Evolutionary conservation across 345 rosid species (phyloP).

Genomic region (Gossypium raimondii): DNA sequence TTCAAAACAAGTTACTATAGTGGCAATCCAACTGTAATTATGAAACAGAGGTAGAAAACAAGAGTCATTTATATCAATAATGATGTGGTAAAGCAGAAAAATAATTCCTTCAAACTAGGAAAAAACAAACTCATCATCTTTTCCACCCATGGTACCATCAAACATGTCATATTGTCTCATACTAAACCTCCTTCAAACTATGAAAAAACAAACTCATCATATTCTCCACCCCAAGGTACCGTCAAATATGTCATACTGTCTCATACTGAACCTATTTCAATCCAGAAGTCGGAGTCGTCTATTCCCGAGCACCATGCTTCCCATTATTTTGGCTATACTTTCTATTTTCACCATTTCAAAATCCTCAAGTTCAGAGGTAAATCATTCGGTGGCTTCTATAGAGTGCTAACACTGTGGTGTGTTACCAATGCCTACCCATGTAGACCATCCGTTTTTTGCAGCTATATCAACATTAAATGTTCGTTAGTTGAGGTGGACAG

Average conservation of each 20-base stretch:
- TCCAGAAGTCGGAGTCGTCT: background rate
- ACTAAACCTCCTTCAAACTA: background rate
- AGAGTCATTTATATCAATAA: background rate
- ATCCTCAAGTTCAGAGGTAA: no score
- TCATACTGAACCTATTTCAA: background rate
- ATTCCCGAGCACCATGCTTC: background rate
- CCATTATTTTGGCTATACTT: background rate
- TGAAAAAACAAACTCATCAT: background rate
- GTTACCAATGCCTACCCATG: background rate
- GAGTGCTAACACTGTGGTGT: background rate
- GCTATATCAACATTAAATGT: background rate
- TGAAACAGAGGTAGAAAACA: background rate
- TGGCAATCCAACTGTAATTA: background rate
- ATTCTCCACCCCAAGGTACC: background rate
- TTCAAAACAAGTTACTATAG: background rate
- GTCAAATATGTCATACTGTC: background rate
- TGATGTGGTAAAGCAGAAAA: background rate
- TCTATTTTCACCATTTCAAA: background rate
- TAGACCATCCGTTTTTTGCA: background rate
- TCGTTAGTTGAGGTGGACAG: background rate
- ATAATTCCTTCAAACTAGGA: background rate
- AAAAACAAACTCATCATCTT: background rate
- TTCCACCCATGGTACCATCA: background rate
- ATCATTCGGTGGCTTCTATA: background rate
- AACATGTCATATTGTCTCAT: background rate